A percentile compares a stretch with the other conserved stretches of the same genome.
Conservation (phyloP, 345 rosid genomes). For the Gossypium anomalum region DNA sequence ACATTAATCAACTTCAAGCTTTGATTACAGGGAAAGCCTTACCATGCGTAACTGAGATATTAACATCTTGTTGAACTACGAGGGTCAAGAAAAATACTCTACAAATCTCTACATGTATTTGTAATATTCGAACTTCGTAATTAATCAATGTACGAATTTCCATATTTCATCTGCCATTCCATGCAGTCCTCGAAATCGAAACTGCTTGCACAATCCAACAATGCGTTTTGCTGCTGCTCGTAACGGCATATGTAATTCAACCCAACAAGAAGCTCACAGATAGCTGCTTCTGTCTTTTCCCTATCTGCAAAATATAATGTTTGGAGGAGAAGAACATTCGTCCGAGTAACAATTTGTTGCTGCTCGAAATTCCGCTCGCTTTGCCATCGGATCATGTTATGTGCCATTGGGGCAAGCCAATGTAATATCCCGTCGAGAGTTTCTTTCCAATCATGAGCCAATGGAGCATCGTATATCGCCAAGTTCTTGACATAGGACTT, state of each 20-base stretch:
- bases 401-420: conserved; percentile 93
- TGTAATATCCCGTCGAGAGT: conserved; percentile 58
- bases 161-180: conserved; percentile 77
- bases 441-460: conserved; percentile 93
- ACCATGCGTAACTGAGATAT: conserved; percentile 15
- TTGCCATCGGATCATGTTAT: conserved; percentile 94
- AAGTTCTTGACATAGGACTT: conserved; percentile 70
- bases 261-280: conserved; percentile 83
- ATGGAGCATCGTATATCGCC: conserved; percentile 85
- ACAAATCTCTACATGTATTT: conserved; percentile 21
- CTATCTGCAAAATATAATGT: conserved; percentile 88
- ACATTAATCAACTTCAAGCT: conserved; percentile 26
- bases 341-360: conserved; percentile 70
- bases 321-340: conserved; percentile 82
- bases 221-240: conserved; percentile 81
- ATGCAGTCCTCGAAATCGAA: conserved; percentile 87
- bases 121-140: not conserved
- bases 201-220: conserved; percentile 87
- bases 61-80: conserved; percentile 24
- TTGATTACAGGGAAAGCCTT: conserved; percentile 3
- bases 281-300: conserved; percentile 67
- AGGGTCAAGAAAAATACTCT: conserved; percentile 21
- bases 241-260: conserved; percentile 87
- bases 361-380: conserved; percentile 94
- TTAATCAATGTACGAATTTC: conserved; percentile 37